Evolutionary conservation across 208 protist genomes (phyloP).

Genomic region (Leishmania major): DNA sequence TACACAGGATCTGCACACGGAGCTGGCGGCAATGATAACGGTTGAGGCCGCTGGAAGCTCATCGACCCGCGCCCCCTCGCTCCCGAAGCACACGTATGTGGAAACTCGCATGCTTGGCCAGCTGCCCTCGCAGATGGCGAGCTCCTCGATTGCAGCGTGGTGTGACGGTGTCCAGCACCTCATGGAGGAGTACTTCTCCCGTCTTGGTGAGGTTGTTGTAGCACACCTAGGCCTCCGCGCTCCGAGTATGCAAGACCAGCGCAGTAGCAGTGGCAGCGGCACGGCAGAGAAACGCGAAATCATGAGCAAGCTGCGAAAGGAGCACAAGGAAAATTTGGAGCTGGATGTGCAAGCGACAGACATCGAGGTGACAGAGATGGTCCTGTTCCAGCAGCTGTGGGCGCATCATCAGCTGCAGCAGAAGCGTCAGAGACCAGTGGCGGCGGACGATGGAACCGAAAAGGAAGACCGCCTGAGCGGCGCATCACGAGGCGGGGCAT

Average conservation of each 20-base stretch:
- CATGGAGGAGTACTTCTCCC: constrained; percentile 14
- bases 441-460: background rate
- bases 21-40: background rate
- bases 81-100: background rate
- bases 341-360: constrained; percentile 17
- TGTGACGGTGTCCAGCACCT: constrained; percentile 2
- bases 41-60: background rate
- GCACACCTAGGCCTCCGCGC: background rate
- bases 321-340: constrained; percentile 10
- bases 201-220: constrained; percentile 6
- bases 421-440: background rate
- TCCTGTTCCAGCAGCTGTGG: constrained; percentile 18
- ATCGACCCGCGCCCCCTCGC: background rate
- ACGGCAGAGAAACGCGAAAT: background rate
- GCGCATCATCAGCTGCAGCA: constrained; percentile 3
- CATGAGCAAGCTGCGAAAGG: background rate
- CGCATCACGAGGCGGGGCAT: background rate
- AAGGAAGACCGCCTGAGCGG: background rate
- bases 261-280: background rate
- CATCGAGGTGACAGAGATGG: constrained; percentile 3
- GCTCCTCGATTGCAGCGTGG: constrained; percentile 7
- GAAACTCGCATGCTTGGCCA: background rate
- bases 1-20: background rate
- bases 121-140: background rate
- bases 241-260: background rate